phyloP scores from a whole-genome alignment of 2,329 filamentous ascomycete genomes.

The Lachnellula occidentalis region DNA sequence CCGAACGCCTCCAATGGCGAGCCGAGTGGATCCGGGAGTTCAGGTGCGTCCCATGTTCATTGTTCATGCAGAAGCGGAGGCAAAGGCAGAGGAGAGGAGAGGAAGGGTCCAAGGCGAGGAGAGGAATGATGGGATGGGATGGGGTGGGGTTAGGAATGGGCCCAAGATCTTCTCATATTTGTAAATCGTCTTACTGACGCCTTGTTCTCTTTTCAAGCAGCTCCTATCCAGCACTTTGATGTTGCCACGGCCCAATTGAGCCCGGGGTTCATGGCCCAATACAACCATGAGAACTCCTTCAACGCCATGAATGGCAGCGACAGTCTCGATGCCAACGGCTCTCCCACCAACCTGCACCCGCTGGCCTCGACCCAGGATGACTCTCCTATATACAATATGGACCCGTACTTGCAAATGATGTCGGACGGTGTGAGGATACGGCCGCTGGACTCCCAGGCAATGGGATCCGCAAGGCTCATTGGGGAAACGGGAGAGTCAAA shows the following conservation, averaged over 20 bases:
- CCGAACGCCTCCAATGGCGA: slow-evolving; percentile 25
- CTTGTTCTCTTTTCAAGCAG: slow-evolving; percentile 7
- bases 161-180: background rate
- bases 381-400: slow-evolving; percentile 25
- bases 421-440: slow-evolving; percentile 19
- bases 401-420: slow-evolving; percentile 25
- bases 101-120: too few relatives aligned
- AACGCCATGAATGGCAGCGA: slow-evolving; percentile 24
- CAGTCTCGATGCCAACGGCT: slow-evolving; percentile 15
- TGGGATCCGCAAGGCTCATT: slow-evolving; percentile 26
- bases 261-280: slow-evolving; percentile 26
- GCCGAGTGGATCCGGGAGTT: slow-evolving; percentile 8
- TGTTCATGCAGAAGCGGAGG: too few relatives aligned
- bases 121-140: background rate
- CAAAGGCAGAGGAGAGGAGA: background rate
- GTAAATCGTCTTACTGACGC: slow-evolving; percentile 10
- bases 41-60: background rate
- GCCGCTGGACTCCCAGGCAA: slow-evolving; percentile 25
- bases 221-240: slow-evolving; percentile 24
- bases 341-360: slow-evolving; percentile 22
- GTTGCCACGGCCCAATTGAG: slow-evolving; percentile 22
- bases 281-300: slow-evolving; percentile 22
- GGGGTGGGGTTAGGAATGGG: background rate
- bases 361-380: slow-evolving; percentile 21
- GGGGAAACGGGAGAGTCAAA: slow-evolving; percentile 32